These are phyloP conservation scores for Penicillium palitans DNA, from an alignment of 2,329 filamentous ascomycete genomes.

Conservation along the genomic window DNA sequence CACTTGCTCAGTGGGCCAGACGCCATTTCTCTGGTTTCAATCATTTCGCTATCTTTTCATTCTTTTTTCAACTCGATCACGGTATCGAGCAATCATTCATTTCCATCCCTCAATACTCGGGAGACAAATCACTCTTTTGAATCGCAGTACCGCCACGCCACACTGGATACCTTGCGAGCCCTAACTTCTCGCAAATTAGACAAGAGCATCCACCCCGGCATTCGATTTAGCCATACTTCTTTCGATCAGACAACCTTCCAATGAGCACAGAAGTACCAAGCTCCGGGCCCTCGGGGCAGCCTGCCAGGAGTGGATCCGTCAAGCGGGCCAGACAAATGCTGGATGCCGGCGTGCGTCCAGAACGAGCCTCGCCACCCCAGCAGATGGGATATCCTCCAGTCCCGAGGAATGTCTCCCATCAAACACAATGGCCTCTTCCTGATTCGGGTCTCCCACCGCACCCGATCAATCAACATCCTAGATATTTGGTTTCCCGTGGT, in stretches of 20 bases:
- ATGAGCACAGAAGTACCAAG: constrained; percentile 25
- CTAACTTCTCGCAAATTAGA: background rate
- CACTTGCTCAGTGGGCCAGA: constrained; percentile 1
- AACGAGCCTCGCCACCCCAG: constrained; percentile 13
- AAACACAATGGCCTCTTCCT: constrained; percentile 50
- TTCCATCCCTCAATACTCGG: background rate
- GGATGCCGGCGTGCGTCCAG: constrained; percentile 33
- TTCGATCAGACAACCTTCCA: constrained; percentile 3
- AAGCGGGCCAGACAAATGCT: constrained; percentile 38
- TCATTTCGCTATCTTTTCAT: constrained; percentile 1
- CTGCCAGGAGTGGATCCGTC: constrained; percentile 36
- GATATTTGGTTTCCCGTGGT: constrained; percentile 31
- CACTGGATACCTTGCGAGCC: constrained; percentile 15
- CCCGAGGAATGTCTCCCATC: constrained; percentile 33
- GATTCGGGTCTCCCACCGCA: constrained; percentile 28
- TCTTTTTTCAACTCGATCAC: constrained; percentile 14
- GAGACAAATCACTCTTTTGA: background rate
- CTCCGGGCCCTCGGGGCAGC: constrained; percentile 12
- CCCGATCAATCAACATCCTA: constrained; percentile 28
- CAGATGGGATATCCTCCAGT: constrained; percentile 13
- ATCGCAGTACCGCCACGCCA: background rate
- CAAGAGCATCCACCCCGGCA: background rate
- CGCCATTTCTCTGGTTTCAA: constrained; percentile 10
- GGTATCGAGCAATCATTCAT: constrained; percentile 12
- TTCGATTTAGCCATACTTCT: background rate